Evolutionary conservation across 331 rosid genomes (phyloP).

Genomic region (Quercus tomentella): DNA sequence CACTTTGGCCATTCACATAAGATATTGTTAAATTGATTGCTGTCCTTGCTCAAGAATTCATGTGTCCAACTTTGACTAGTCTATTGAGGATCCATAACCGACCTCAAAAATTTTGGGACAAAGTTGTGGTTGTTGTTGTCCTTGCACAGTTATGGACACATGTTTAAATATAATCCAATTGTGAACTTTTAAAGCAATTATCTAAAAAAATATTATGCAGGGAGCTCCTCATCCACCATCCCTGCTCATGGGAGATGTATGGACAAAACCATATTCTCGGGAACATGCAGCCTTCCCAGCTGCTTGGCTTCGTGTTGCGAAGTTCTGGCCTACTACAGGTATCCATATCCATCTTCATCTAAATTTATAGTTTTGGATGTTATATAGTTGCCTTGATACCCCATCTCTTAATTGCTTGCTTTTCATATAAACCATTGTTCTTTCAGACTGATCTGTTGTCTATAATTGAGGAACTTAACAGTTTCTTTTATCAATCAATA

Average conservation of each 20-base stretch:
- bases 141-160: not conserved
- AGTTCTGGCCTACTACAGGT: slow-evolving; percentile 97
- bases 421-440: not conserved
- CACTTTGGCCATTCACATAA: not conserved
- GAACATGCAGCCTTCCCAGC: slow-evolving; percentile 97
- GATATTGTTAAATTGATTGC: not conserved
- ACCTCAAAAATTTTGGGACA: too few relatives aligned
- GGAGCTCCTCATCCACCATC: slow-evolving; percentile 98
- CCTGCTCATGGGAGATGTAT: slow-evolving; percentile 86
- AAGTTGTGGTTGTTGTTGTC: not conserved
- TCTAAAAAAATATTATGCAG: slow-evolving; percentile 35
- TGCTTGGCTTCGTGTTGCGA: slow-evolving; percentile 72
- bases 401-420: not conserved
- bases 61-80: too few relatives aligned
- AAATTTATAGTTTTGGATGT: not conserved
- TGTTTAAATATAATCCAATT: slow-evolving; percentile 1
- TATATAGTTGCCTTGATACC: not conserved
- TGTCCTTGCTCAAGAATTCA: too few relatives aligned
- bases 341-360: slow-evolving; percentile 1
- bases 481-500: not conserved
- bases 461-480: not conserved
- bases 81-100: too few relatives aligned
- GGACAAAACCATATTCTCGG: slow-evolving; percentile 90
- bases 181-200: slow-evolving; percentile 15
- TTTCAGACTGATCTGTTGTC: not conserved